Evolutionary conservation across 2,329 filamentous ascomycete genomes (phyloP), one percentile per base, ranked within the genome.

Genomic region (Colletotrichum plurivorum): DNA sequence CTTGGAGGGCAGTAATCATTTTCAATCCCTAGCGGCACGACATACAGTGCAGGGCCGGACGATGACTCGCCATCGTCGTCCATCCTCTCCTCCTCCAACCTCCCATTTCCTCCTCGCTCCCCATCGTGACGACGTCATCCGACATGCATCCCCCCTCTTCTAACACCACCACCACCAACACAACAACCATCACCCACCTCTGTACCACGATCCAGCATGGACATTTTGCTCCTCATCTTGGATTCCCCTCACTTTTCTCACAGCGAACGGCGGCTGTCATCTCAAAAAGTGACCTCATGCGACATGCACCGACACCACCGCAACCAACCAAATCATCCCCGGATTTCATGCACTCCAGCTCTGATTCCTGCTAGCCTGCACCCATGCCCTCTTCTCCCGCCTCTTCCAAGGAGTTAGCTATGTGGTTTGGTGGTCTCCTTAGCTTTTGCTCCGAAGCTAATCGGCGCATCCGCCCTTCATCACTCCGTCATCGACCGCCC

Each of bases 61-160:
- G 10, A 9, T 36, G 31, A 36, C 31, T 36, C 31, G 31, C 8
- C 6, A 49, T 12, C 46, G 10, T 25, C 10, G 18, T 9, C 25
- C 7, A 27, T 46, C 46, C 39, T 22, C 9, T 2, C 25, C 9
- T 2, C 25, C 49, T 45, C 49, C 51, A 39, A 46, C 46, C 36
- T 53, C n/a, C 2, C 41, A 45, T 31, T 27, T 41, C 27, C 48
- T 39, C 18, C 22, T 20, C 25, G 18, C 22, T 8, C 55, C 15
- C 54, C 61, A 66, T 69, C 66, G 61, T 51, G 65, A 58, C 61
- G 62, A 69, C 66, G 61, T 69, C 66, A 66, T 69, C 46, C 61
- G 54, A 55, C 66, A 66, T 69, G 61, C 61, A 69, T 54, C 55
- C 58, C 43, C 62, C 66, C 61, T 68, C 65, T 61, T 15, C 41